Base-by-base conservation (phyloP, 192 early-diverging fungal genomes). In the Spizellomyces punctatus region DNA sequence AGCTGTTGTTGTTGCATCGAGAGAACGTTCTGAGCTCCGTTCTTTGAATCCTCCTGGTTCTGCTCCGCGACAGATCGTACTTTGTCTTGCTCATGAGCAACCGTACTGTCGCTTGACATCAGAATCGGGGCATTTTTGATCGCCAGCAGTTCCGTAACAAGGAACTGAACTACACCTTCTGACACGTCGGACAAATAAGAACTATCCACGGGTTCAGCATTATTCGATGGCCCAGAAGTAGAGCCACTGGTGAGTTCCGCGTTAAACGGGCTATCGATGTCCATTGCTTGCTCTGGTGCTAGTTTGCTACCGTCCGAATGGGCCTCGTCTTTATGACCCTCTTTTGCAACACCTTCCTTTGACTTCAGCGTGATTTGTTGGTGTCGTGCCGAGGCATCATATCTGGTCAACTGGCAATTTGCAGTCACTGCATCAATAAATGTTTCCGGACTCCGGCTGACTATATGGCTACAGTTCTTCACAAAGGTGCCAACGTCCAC, bases 401-500 rank as follows among this genome's bases (percentile, higher is more conserved):
- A 91, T 21, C 81, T 81, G 3, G 89, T 78, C 46, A 95, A 74
- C 46, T 83, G 82, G 73, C 89, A 91, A 6, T 89, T 71, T n/a
- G 83, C 87, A 0, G 82, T 74, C 0, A 87, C 80, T 1, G 91
- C 89, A 8, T 89, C 60, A 42, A 85, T 79, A 72, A 93, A 98
- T 8, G 85, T 69, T 48, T 89, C 86, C 0, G 86, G 77, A 55
- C 92, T 82, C 19, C 96, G 90, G 64, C 92, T 75, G 5, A 85
- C 89, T 46, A 91, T 60, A 60, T 86, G 84, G 42, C 76, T 80
- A 57, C 79, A 91, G 42, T 83, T 88, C 19, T 91, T 89, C 44
- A 94, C 73, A 58, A 88, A 95, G 9, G 79, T 81, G 58, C 81
- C 82, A 21, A 92, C 76, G 58, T 96, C 96, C 1, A 87, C 75